Base-by-base conservation (phyloP, 2,329 filamentous ascomycete species). In the Cytospora schulzeri region DNA sequence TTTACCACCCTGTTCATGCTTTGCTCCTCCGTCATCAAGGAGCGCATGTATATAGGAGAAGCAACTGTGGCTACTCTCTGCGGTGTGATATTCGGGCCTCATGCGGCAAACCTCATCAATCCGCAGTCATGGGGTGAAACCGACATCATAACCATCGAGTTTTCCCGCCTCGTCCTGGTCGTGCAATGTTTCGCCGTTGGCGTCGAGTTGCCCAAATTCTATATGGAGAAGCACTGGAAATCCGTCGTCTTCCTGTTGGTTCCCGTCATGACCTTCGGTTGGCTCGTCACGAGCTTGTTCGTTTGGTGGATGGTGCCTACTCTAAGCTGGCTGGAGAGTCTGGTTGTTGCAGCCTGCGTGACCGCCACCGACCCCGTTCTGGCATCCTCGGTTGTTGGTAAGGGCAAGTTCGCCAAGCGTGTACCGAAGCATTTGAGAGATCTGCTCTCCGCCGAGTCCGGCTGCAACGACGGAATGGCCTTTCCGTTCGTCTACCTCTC, bases 391-490 rank as follows among this genome's bases (percentile, higher is more conserved):
- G 95, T 99, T 62, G 95, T 99, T 60, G 95, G 95, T 75, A 99
- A 98, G 80, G 95, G 95, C 72, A 99, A 99, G 78, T 99, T 99
- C 73, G 94, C 95, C 41, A 97, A 97, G 80, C 88, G 95, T 68
- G 93, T 99, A 5, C 95, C 95, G 26, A 98, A 97, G 81, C 95
- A 99, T 88, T 81, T 99, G 79, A 87, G 95, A 83, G 95, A 99
- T 78, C 75, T 99, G 59, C 82, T 99, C 15, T 99, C 95, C 5
- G 93, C 93, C 63, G 95, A 99, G 78, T 99, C 95, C 9, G 95
- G 95, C 33, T 99, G 95, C 80, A 99, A 99, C 83, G 95, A 99
- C 76, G 95, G 95, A 78, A 99, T 99, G 95, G 95, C 95, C 1
- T 99, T 99, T 74, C 95, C 95, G 0, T 99, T 99, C 76, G 87